Evolutionary conservation across 2,329 filamentous ascomycete genomes (phyloP), one percentile per base, ranked within the genome.

Genomic region (Mycosphaerelloides madeirae): DNA sequence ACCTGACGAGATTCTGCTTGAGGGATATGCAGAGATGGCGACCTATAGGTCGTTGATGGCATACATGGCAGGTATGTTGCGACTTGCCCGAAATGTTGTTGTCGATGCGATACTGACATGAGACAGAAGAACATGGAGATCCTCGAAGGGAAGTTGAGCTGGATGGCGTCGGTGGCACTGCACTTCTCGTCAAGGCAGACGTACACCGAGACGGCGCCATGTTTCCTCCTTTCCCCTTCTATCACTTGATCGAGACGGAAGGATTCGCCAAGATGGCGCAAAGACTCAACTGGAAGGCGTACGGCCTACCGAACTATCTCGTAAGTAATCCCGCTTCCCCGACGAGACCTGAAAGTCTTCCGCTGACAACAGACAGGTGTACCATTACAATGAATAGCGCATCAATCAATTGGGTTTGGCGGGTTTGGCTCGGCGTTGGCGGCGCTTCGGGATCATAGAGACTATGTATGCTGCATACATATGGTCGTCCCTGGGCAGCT

Each of bases 231-330:
- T 98, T 98, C 64, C 71, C 91, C 3, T 98, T 98, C 64, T 97
- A 96, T 65, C 85, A 98, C 67, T 75, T 98, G 49, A 94, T 98
- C 49, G 93, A 98, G 74, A 97, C 93, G 0, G 93, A 98, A 63
- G 93, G 93, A 0, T 98, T 98, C 62, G 90, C 93, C 14, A 95
- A 91, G 71, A 98, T 98, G 93, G 90, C 90, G 11, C 84, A 80
- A 65, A 76, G 93, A 54, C 68, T 98, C 61, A 89, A 89, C 38
- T 96, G 89, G 83, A 77, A 84, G 50, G 79, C 86, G 46, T 88
- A 78, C 56, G 93, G 93, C n/a, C 71, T 97, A 61, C 93, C 93
- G 32, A 95, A 97, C 71, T 98, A 98, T 71, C 90, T 91, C 76
- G 93, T 96, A 70, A 65, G 80, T 69, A 13, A 14, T 18, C 4